Evolutionary conservation across 805 yeast species (phyloP).

Genomic region (Hanseniaspora vineae): DNA sequence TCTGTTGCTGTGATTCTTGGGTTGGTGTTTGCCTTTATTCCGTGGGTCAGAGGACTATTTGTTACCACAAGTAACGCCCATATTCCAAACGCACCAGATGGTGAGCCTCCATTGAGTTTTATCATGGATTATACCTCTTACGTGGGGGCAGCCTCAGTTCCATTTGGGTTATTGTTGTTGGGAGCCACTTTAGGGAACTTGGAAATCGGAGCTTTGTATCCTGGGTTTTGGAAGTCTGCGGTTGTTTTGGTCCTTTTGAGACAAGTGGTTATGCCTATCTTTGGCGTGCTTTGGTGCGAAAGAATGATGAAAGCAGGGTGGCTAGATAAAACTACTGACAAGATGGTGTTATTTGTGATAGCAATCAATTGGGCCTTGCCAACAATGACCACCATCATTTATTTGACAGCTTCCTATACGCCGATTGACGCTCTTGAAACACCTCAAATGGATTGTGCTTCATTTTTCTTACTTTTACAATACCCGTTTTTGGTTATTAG

Average conservation of each 20-base stretch:
- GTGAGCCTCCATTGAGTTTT: slow-evolving; percentile 72
- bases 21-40: slow-evolving; percentile 64
- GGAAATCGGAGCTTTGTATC: slow-evolving; percentile 43
- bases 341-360: slow-evolving; percentile 59
- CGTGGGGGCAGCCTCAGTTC: slow-evolving; percentile 82
- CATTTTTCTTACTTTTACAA: slow-evolving; percentile 61
- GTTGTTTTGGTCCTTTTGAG: slow-evolving; percentile 42
- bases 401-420: slow-evolving; percentile 75
- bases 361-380: slow-evolving; percentile 73
- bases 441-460: slow-evolving; percentile 69
- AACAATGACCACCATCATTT: slow-evolving; percentile 78
- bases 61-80: slow-evolving; percentile 31
- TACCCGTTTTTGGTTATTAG: slow-evolving; percentile 56
- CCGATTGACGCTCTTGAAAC: slow-evolving; percentile 41
- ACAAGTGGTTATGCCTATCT: slow-evolving; percentile 62
- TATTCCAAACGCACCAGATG: slow-evolving; percentile 74
- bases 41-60: slow-evolving; percentile 73
- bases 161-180: slow-evolving; percentile 67
- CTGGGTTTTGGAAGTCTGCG: slow-evolving; percentile 59
- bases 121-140: slow-evolving; percentile 70
- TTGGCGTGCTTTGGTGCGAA: slow-evolving; percentile 57
- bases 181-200: slow-evolving; percentile 87
- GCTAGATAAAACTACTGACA: slow-evolving; percentile 35
- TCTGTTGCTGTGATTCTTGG: slow-evolving; percentile 57
- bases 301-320: slow-evolving; percentile 56